Conservation (phyloP, 2,329 filamentous ascomycete species). For the Arthrinium phaeospermum region DNA sequence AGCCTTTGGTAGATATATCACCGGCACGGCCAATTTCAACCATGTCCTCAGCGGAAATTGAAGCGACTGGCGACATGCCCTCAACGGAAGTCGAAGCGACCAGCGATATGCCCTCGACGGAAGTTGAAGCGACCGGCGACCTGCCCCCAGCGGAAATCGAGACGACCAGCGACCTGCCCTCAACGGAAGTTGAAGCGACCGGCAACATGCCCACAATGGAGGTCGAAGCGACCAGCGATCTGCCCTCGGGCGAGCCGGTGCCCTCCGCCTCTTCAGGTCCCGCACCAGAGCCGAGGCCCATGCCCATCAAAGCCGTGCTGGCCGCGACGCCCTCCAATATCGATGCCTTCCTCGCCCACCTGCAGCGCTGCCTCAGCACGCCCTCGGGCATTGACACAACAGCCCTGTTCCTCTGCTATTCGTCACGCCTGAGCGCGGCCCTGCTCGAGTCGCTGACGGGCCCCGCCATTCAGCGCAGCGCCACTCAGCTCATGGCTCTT, state of each 20-base stretch:
- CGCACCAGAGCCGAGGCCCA: slow-evolving; percentile 32
- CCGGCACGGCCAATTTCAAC: background rate
- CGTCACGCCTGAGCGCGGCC: slow-evolving; percentile 60
- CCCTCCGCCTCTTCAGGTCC: slow-evolving; percentile 37
- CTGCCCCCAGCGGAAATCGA: slow-evolving; percentile 35
- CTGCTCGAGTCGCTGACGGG: slow-evolving; percentile 59
- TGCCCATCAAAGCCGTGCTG: slow-evolving; percentile 38
- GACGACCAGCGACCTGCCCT: too few species aligned
- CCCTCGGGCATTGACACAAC: slow-evolving; percentile 72
- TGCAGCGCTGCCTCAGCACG: slow-evolving; percentile 69
- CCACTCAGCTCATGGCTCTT: slow-evolving; percentile 58
- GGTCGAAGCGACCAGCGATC: slow-evolving; percentile 37
- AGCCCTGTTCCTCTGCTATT: slow-evolving; percentile 73
- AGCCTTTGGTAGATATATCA: background rate
- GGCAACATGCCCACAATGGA: slow-evolving; percentile 40
- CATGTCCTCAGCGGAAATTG: slow-evolving; percentile 25
- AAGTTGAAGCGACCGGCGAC: slow-evolving; percentile 36
- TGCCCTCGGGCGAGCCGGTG: slow-evolving; percentile 45
- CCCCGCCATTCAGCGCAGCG: slow-evolving; percentile 60
- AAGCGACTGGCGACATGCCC: too few species aligned
- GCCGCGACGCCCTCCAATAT: slow-evolving; percentile 45
- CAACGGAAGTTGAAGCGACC: slow-evolving; percentile 32
- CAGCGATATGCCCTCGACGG: slow-evolving; percentile 41
- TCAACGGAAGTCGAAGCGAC: slow-evolving; percentile 28
- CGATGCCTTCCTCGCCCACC: slow-evolving; percentile 61